A percentile compares a stretch with the other conserved stretches of the same genome.
phyloP scores from a whole-genome alignment of 192 early-diverging fungal species.

The Glomus cerebriforme region DNA sequence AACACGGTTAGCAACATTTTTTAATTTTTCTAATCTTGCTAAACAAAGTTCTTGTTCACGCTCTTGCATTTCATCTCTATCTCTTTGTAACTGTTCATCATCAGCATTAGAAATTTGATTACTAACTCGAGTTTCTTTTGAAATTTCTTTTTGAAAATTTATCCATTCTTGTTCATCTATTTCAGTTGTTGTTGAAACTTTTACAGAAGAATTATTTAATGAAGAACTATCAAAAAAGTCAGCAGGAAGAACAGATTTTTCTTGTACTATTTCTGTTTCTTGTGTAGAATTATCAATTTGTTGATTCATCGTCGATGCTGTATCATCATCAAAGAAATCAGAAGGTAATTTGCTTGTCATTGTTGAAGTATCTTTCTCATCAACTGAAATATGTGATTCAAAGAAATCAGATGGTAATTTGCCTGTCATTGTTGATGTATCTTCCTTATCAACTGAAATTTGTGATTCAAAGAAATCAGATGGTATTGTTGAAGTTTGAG shows the following conservation, averaged over 20 bases:
- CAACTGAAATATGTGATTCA: too few relatives aligned
- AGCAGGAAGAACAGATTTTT: neutral
- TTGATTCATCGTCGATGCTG: neutral
- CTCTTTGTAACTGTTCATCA: slow-evolving; percentile 30
- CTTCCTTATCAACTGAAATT: too few relatives aligned
- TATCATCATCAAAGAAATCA: too few relatives aligned
- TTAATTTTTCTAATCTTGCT: slow-evolving; percentile 30
- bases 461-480: too few relatives aligned
- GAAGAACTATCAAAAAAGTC: slow-evolving; percentile 31
- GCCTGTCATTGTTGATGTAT: too few relatives aligned
- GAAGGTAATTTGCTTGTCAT: too few relatives aligned
- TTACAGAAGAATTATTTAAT: neutral
- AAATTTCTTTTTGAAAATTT: slow-evolving; percentile 27
- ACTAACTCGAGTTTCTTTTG: slow-evolving; percentile 33
- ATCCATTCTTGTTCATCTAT: slow-evolving; percentile 30
- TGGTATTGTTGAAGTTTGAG: too few relatives aligned
- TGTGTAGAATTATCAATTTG: neutral
- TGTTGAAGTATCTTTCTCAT: too few relatives aligned
- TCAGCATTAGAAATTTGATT: slow-evolving; percentile 31
- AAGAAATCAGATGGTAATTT: too few relatives aligned
- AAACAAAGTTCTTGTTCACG: slow-evolving; percentile 32
- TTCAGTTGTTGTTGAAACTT: neutral
- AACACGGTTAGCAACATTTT: slow-evolving; percentile 13
- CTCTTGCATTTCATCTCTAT: slow-evolving; percentile 34
- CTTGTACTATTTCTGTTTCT: neutral